Evolutionary conservation across 768 basidiomycete species (phyloP), one percentile per base, ranked within the genome.

Genomic region (Tricholoma flavovirens): DNA sequence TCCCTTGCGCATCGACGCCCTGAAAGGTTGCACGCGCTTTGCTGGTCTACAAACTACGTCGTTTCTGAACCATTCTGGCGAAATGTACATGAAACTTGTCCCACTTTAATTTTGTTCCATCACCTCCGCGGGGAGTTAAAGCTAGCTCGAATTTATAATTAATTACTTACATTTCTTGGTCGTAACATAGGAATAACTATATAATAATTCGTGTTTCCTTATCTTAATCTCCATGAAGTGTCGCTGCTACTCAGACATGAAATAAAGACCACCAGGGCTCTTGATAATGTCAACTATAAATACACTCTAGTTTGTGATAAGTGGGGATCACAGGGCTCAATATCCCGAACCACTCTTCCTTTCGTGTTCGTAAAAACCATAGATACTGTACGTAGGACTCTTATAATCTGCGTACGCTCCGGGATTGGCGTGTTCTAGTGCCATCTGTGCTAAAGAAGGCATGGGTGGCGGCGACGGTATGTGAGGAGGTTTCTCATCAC

Each of bases 331-430:
- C 22, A 12, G 9, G 21, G 22, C 21, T 56, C 55, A 62, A 15
- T 53, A 56, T 32, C 56, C 58, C 15, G 32, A 49, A 49, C 63
- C 61, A 59, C 83, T 83, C 71, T 81, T 87, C 60, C 82, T 71
- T 43, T 84, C 83, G 24, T 56, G 75, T 52, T 82, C 85, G 64
- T 90, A 90, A 60, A 90, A 61, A 38, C 86, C 86, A 64, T 87
- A 91, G 54, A 92, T 81, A 66, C 89, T 92, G 61, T 91, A 91
- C 5, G 90, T 91, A 15, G 90, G 88, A 63, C 89, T 89, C 58
- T 83, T 76, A 58, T 91, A 90, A 49, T 81, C 81, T 5, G 74
- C 79, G 68, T 80, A 87, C 3, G 77, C 83, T 53, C 84, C 80
- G 4, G 81, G 79, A 55, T 87, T 81, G 2, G 72, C 68, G 58